phyloP scores from a whole-genome alignment of 1,284 basidiomycete genomes.

The Cryptococcus sp. region DNA sequence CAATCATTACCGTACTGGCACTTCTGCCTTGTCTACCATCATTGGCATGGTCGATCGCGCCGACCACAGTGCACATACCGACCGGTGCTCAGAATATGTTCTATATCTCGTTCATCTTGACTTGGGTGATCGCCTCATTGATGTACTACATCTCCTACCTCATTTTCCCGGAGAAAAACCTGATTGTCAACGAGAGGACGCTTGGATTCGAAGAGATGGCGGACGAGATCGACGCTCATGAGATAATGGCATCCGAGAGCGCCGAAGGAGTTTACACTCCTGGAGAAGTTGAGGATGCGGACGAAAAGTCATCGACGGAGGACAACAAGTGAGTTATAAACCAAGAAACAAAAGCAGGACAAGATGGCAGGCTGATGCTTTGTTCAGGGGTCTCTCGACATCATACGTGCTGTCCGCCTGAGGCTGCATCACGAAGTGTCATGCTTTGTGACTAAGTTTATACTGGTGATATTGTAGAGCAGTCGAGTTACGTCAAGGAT shows the following conservation, averaged over 20 bases:
- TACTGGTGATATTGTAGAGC: too few species aligned
- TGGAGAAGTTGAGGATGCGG: too few species aligned
- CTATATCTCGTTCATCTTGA: conserved; percentile 22
- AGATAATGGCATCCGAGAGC: background rate
- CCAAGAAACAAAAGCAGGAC: too few species aligned
- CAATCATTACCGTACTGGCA: conserved; percentile 10
- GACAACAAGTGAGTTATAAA: too few species aligned
- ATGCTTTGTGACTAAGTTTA: too few species aligned
- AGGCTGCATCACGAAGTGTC: too few species aligned
- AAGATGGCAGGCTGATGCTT: too few species aligned
- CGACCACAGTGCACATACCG: conserved; percentile 10
- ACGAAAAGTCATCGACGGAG: too few species aligned
- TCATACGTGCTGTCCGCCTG: too few species aligned
- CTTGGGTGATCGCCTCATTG: conserved; percentile 9
- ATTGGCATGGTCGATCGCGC: conserved; percentile 17
- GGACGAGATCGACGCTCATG: conserved; percentile 16
- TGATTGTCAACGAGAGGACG: conserved; percentile 3
- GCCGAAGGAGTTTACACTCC: too few species aligned
- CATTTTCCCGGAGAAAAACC: conserved; percentile 20
- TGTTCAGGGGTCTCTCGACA: too few species aligned
- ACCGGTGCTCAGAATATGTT: conserved; percentile 14
- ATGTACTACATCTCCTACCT: conserved; percentile 17
- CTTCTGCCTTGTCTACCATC: conserved; percentile 21
- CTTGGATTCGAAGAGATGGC: conserved; percentile 16
- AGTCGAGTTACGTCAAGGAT: too few species aligned